A percentile compares a stretch with the other conserved stretches of the same genome.
Conservation (phyloP, 305 asterid genomes). For the Fraxinus xanthoxyloides region DNA sequence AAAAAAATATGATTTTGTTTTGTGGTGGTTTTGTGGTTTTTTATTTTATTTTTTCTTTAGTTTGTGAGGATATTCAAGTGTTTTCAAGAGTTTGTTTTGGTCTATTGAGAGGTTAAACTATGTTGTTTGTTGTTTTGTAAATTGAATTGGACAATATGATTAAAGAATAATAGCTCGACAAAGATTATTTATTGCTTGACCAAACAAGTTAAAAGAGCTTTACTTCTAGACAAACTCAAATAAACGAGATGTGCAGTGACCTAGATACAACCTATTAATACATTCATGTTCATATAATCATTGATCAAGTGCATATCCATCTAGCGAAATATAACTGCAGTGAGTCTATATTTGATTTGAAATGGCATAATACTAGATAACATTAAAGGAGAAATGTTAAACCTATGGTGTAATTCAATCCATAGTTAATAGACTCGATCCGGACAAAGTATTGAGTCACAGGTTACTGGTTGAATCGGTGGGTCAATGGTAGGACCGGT, state of each 20-base stretch:
- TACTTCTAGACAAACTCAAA: not conserved
- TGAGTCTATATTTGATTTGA: too few relatives aligned
- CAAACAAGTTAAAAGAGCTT: not conserved
- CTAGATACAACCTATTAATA: not conserved
- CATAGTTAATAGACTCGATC: too few relatives aligned
- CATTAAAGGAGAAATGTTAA: too few relatives aligned
- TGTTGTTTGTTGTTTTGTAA: not conserved
- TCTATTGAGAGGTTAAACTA: not conserved
- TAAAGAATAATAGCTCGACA: too few relatives aligned
- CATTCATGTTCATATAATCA: not conserved
- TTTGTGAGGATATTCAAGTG: not conserved
- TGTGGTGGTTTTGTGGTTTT: not conserved
- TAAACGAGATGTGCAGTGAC: not conserved
- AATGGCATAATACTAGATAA: too few relatives aligned
- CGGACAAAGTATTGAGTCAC: too few relatives aligned
- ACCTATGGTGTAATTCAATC: too few relatives aligned
- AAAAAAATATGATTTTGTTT: not conserved
- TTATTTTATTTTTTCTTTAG: too few relatives aligned
- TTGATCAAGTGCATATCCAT: not conserved
- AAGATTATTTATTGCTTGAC: not conserved
- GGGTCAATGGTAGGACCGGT: too few relatives aligned
- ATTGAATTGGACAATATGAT: not conserved
- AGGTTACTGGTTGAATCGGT: too few relatives aligned
- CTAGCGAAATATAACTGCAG: not conserved
- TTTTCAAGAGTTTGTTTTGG: too few relatives aligned